Evolutionary conservation across 208 protist species (phyloP).

Genomic region (Novymonas esmeraldas): DNA sequence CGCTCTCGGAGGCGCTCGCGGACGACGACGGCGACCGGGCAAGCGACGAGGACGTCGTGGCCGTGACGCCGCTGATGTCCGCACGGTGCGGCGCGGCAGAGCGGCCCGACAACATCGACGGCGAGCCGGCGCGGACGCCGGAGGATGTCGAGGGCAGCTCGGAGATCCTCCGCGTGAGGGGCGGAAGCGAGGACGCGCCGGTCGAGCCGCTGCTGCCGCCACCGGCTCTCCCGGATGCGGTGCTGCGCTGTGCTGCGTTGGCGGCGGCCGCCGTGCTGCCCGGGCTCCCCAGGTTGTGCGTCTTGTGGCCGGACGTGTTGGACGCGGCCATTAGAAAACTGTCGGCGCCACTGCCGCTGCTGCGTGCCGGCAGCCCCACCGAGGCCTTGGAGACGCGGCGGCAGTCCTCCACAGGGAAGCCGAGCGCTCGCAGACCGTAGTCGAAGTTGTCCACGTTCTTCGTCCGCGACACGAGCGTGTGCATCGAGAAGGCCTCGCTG

Average conservation of each 20-base stretch:
- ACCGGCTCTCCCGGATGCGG: constrained; percentile 1
- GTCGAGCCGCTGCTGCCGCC: background rate
- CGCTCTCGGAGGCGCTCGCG: background rate
- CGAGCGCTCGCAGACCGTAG: constrained; percentile 46
- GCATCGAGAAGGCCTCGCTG: constrained; percentile 23
- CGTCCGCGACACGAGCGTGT: constrained; percentile 20
- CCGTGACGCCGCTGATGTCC: background rate
- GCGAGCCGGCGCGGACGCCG: background rate
- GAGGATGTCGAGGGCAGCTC: background rate
- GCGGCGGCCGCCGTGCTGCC: background rate
- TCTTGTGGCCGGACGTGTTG: background rate
- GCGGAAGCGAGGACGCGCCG: background rate
- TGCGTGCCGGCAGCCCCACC: background rate
- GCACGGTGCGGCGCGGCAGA: background rate
- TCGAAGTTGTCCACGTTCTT: constrained; percentile 45
- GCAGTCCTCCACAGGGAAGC: constrained; percentile 37
- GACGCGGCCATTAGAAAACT: constrained; percentile 15
- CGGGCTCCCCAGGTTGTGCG: background rate
- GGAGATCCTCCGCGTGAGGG: background rate
- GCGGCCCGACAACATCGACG: background rate
- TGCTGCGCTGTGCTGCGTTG: background rate
- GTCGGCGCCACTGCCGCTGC: constrained; percentile 1
- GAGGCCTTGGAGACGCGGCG: background rate
- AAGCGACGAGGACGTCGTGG: background rate
- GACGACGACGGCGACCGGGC: background rate